Percentiles rank a stretch among this genome's conserved stretches.
Evolutionary conservation across 2,329 filamentous ascomycete genomes (phyloP).

Genomic region (Amylocarpus encephaloides): DNA sequence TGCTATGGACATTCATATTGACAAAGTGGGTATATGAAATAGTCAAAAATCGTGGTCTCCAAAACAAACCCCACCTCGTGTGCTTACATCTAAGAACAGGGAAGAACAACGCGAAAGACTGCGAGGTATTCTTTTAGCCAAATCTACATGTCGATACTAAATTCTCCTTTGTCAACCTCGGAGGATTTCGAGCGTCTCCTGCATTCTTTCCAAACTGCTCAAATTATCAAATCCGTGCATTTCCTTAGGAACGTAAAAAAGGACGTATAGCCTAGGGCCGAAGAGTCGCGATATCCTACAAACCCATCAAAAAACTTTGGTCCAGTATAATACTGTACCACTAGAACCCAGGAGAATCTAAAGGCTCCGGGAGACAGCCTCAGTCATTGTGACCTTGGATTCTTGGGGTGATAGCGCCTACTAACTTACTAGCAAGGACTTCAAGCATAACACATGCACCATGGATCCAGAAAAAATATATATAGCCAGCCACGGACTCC

Average conservation of each 20-base stretch:
- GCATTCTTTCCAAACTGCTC: too few species aligned
- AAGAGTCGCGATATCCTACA: not conserved
- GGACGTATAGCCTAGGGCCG: not conserved
- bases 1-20: too few species aligned
- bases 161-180: too few species aligned
- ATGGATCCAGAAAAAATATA: constrained; percentile 16
- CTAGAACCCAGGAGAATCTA: not conserved
- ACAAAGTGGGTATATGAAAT: too few species aligned
- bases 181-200: too few species aligned
- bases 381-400: not conserved
- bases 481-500: constrained; percentile 2
- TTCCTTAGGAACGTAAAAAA: not conserved
- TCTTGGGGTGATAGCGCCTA: not conserved
- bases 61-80: too few species aligned
- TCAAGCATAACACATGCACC: constrained; percentile 10
- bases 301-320: not conserved
- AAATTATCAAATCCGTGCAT: too few species aligned
- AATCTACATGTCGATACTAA: too few species aligned
- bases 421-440: not conserved
- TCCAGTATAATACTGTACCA: not conserved
- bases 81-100: too few species aligned
- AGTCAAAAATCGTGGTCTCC: too few species aligned
- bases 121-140: too few species aligned
- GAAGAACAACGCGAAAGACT: too few species aligned
- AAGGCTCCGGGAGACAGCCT: not conserved